Evolutionary conservation across 2,329 filamentous ascomycete genomes (phyloP).

Genomic region (Talaromyces sp.): DNA sequence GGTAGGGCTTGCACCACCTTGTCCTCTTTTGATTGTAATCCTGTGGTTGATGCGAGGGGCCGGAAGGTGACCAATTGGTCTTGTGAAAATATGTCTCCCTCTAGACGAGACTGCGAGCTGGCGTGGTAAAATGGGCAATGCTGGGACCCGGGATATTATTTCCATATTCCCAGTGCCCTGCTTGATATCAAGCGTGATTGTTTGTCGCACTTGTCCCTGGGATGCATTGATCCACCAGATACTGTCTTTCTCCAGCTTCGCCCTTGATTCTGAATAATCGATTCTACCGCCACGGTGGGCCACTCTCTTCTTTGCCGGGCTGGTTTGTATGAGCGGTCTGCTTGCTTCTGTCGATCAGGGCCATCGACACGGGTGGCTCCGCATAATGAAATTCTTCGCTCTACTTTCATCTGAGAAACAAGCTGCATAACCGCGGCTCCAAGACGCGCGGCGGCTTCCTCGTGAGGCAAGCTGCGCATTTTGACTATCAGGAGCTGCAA

Average conservation of each 20-base stretch:
- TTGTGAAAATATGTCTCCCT: background rate
- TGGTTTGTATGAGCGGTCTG: slow-evolving; percentile 9
- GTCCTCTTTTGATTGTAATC: slow-evolving; percentile 9
- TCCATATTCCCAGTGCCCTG: slow-evolving; percentile 8
- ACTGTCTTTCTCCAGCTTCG: slow-evolving; percentile 9
- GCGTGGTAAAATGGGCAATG: background rate
- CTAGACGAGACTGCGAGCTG: background rate
- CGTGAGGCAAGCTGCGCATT: slow-evolving; percentile 5
- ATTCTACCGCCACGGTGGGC: slow-evolving; percentile 9
- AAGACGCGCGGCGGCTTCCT: background rate
- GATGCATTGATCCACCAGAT: slow-evolving; percentile 10
- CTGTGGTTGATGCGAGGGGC: slow-evolving; percentile 5
- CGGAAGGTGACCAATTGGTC: background rate
- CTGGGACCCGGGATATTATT: slow-evolving; percentile 9
- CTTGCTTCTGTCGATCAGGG: slow-evolving; percentile 10
- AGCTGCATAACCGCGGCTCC: background rate
- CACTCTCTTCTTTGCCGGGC: background rate
- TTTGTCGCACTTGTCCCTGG: slow-evolving; percentile 6
- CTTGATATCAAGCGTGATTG: slow-evolving; percentile 10
- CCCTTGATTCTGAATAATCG: slow-evolving; percentile 6
- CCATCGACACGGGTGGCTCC: slow-evolving; percentile 3
- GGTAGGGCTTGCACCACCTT: background rate
- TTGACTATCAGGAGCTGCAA: slow-evolving; percentile 10
- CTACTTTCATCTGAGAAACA: background rate
- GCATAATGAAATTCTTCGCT: background rate